phyloP scores from a whole-genome alignment of 2,329 filamentous ascomycete genomes.

The Myriangium duriaei region DNA sequence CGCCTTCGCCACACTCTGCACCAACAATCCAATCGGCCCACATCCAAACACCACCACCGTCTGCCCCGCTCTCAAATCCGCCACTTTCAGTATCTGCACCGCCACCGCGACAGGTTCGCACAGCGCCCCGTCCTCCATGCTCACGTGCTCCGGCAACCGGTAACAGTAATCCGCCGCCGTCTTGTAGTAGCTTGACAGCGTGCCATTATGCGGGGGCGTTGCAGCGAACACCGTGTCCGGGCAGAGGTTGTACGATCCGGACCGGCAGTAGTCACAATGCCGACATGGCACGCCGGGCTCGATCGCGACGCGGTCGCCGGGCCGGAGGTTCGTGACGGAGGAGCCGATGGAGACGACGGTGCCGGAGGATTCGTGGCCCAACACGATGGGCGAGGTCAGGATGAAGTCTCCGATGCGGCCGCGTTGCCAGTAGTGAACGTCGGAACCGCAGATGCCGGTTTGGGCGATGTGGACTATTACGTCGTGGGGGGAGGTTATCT shows the following conservation, averaged over 20 bases:
- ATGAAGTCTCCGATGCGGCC: conserved; percentile 3
- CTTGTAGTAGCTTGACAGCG: conserved; percentile 38
- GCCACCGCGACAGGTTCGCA: conserved; percentile 43
- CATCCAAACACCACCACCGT: conserved; percentile 37
- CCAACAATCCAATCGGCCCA: conserved; percentile 63
- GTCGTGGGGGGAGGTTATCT: too few relatives aligned
- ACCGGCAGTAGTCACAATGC: conserved; percentile 40
- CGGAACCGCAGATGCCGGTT: conserved; percentile 13
- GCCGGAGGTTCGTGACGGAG: conserved; percentile 42
- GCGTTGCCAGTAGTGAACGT: conserved; percentile 2
- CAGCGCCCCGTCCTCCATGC: conserved; percentile 40
- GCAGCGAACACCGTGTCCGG: conserved; percentile 14
- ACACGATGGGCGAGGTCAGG: conserved; percentile 36
- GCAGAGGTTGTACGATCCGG: conserved; percentile 16
- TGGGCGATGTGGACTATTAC: conserved; percentile 59
- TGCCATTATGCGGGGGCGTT: conserved; percentile 23
- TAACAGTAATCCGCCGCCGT: conserved; percentile 37
- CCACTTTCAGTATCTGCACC: conserved; percentile 33
- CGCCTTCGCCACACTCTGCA: conserved; percentile 70
- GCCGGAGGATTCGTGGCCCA: conserved; percentile 59
- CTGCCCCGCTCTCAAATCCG: conserved; percentile 30
- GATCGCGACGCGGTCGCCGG: conserved; percentile 60
- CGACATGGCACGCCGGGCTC: conserved; percentile 59
- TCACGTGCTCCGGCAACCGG: conserved; percentile 32
- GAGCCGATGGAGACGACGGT: conserved; percentile 48